Conservation (phyloP, 495 filamentous ascomycete genomes). For the Symbiotaphrina buchneri region DNA sequence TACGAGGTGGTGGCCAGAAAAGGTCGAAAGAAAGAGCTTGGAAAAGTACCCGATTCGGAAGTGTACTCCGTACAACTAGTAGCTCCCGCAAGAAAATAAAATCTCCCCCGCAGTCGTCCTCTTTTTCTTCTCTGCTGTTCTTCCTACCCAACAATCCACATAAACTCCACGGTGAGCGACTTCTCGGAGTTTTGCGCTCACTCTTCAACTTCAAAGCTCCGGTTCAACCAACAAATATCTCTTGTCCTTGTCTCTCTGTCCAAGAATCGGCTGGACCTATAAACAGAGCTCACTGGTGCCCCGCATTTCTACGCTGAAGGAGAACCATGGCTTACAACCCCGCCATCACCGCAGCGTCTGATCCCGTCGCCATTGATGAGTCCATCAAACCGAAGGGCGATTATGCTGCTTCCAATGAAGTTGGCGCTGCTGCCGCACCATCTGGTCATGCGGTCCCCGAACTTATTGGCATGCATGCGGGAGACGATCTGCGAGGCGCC, state of each 20-base stretch:
- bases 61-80: too few relatives aligned
- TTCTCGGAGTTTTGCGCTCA: conserved; percentile 38
- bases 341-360: background rate
- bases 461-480: background rate
- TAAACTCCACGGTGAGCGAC: conserved; percentile 26
- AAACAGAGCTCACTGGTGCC: background rate
- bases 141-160: too few relatives aligned
- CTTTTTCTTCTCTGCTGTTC: background rate
- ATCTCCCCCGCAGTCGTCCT: background rate
- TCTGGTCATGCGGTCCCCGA: too few relatives aligned
- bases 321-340: too few relatives aligned
- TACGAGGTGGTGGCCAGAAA: too few relatives aligned
- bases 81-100: too few relatives aligned
- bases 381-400: too few relatives aligned
- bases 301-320: too few relatives aligned
- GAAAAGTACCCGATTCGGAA: background rate
- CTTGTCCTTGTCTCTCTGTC: background rate
- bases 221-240: conserved; percentile 1
- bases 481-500: background rate
- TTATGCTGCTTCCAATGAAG: conserved; percentile 1
- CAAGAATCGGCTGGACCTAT: conserved; percentile 1
- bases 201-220: conserved; percentile 21
- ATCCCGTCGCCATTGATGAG: background rate
- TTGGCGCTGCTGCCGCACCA: background rate
- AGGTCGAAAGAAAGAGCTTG: background rate